Base-by-base conservation (phyloP, 1,284 basidiomycete species). In the Ceratobasidium sp. region DNA sequence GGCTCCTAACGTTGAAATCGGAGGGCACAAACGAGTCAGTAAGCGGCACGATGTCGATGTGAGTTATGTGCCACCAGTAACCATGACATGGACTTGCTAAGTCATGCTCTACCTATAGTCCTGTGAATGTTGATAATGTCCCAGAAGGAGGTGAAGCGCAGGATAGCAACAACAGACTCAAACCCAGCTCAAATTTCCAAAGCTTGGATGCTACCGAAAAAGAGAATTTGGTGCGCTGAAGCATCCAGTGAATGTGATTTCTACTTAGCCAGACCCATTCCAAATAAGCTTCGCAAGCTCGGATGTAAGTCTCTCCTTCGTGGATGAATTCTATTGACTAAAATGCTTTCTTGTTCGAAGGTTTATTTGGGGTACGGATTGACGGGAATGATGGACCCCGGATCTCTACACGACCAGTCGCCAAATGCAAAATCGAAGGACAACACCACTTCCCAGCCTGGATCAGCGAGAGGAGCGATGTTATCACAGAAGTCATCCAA, bases 351-450 rank as follows among this genome's bases (percentile, higher is more conserved):
- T 20, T 4, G 7, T 59, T 3, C 16, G 8, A 38, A 75, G 73
- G 64, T 57, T 38, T 75, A 12, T 66, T 41, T 55, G 73, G 73
- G 5, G 46, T 66, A 8, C 50, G 48, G 8, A 23, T 75, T 16
- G 62, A 75, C 57, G 48, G 35, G 5, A 75, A 66, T 33, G 52
- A 66, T 46, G 73, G 73, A 10, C 73, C 73, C 0, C 54, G 50
- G 44, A 38, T 23, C n/a, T 50, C 73, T 3, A 27, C 50, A 16
- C 50, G 38, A 8, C 62, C 33, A 27, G 62, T 66, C 30, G 73
- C 73, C 10, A 44, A 27, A 6, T 50, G 14, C 35, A 75, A 65
- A 35, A 12, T 7, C 20, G 35, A 35, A 23, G 18, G 18, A 20
- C 65, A 20, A 12, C 18, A 50, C 14, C 48, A 48, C 18, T 33